Percentiles rank a stretch among this genome's conserved stretches.
Evolutionary conservation across 2,329 filamentous ascomycete species (phyloP).

Genomic region (Trichoderma sp.): DNA sequence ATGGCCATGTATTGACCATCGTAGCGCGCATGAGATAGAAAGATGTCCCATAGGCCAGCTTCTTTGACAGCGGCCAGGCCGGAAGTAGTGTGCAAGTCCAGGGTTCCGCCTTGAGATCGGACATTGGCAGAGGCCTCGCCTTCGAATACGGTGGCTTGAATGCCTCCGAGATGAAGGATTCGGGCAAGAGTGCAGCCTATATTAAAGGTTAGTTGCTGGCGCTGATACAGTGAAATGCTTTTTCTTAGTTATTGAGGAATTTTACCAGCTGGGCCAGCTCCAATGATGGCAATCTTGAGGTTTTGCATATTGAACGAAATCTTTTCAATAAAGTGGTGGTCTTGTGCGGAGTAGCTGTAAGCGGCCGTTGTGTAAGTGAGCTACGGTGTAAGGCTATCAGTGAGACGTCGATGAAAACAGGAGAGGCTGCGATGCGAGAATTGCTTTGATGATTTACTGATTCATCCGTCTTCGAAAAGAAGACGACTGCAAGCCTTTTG

Average conservation of each 20-base stretch:
- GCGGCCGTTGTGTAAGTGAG: background rate
- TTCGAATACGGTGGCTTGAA: constrained; percentile 15
- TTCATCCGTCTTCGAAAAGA: background rate
- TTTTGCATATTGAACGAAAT: background rate
- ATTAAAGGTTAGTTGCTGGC: background rate
- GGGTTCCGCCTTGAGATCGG: constrained; percentile 13
- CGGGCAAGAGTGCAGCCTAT: constrained; percentile 17
- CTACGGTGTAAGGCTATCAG: background rate
- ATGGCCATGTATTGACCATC: constrained; percentile 17
- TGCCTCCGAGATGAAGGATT: constrained; percentile 10
- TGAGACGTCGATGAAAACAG: background rate
- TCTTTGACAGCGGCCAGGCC: constrained; percentile 14
- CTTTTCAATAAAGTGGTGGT: background rate
- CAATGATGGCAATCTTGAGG: constrained; percentile 13
- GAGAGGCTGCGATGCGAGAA: background rate
- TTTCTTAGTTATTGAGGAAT: background rate
- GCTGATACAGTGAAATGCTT: background rate
- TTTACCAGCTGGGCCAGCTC: constrained; percentile 16
- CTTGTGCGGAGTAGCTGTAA: background rate
- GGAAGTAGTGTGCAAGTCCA: constrained; percentile 13
- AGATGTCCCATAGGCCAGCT: constrained; percentile 11
- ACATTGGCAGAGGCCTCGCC: constrained; percentile 9
- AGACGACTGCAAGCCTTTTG: background rate
- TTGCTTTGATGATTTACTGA: background rate
- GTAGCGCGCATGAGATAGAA: constrained; percentile 11